Evolutionary conservation across 352 stramenopile species (phyloP), one percentile per base, ranked within the genome.

Genomic region (Elongisporangium prolatum): DNA sequence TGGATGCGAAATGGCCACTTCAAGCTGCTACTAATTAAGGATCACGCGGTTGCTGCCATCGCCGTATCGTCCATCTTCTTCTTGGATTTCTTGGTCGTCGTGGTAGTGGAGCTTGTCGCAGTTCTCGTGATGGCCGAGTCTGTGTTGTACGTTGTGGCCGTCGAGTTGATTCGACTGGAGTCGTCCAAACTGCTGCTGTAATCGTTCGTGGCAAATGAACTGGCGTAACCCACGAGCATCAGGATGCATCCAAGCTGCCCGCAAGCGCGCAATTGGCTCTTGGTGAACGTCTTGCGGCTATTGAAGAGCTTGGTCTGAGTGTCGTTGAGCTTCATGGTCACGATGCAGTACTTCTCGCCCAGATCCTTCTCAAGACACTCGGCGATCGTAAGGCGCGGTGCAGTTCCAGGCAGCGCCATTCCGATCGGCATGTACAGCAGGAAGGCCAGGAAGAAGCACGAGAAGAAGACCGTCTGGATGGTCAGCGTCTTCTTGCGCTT

Each of bases 281-380:
- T 64, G 13, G 64, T 58, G 51, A 74, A 85, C 22, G 77, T 80
- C 28, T 73, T 74, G 88, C 81, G 75, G 60, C 88, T 79, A 64
- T 92, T 80, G 60, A 77, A 89, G 8, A 92, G 69, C 51, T 81
- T 87, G 14, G 83, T 92, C 24, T 71, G 60, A n/a, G 68, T 86
- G 24, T 52, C 78, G 55, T 92, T 78, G 22, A 75, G 63, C 21
- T 63, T 60, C 69, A 89, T 83, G 0, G 67, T 85, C 44, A 70
- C 53, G 14, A 67, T 81, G 67, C 82, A 91, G 64, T 91, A 91
- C 18, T 73, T 69, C 37, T 73, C 54, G 6, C 82, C 82, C 4
- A 89, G 64, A 10, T 75, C 61, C 21, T 72, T 65, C 47, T 79
- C 67, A 13, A 89, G 74, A 40, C 82, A 91, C 40, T 89, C 57